These are phyloP conservation scores for Kregervanrija fluxuum DNA, from an alignment of 805 yeast genomes.

Conservation along the genomic window DNA sequence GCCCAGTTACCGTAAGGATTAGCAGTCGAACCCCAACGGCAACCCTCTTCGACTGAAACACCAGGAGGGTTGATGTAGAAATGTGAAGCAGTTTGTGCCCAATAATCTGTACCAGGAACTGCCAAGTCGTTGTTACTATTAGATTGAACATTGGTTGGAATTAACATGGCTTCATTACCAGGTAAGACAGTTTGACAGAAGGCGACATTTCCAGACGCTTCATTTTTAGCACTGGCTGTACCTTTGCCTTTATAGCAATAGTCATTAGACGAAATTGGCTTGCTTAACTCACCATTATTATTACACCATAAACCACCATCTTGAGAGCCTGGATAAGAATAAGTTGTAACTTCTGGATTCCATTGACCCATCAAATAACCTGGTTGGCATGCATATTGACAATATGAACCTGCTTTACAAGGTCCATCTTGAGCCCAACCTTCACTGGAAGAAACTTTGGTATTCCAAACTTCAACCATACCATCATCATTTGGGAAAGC, in stretches of 20 bases:
- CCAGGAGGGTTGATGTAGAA: slow-evolving; percentile 84
- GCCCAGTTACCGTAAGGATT: slow-evolving; percentile 86
- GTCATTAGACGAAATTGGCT: slow-evolving; percentile 47
- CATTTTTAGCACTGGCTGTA: slow-evolving; percentile 51
- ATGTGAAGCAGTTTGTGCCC: slow-evolving; percentile 84
- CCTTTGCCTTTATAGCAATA: slow-evolving; percentile 78
- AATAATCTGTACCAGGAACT: slow-evolving; percentile 79
- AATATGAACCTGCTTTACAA: slow-evolving; percentile 72
- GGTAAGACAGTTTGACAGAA: slow-evolving; percentile 92
- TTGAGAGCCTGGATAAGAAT: slow-evolving; percentile 70
- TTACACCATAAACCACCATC: slow-evolving; percentile 82
- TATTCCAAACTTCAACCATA: slow-evolving; percentile 51
- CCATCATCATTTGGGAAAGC: slow-evolving; percentile 62
- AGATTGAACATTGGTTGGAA: slow-evolving; percentile 65
- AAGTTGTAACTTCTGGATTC: slow-evolving; percentile 70
- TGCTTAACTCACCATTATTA: slow-evolving; percentile 56
- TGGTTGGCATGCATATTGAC: slow-evolving; percentile 89
- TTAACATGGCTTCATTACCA: slow-evolving; percentile 91
- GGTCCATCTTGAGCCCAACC: slow-evolving; percentile 86
- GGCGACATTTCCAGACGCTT: slow-evolving; percentile 55
- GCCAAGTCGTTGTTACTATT: slow-evolving; percentile 52
- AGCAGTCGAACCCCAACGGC: slow-evolving; percentile 72
- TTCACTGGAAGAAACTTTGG: slow-evolving; percentile 48
- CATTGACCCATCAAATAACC: slow-evolving; percentile 86
- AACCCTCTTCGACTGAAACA: slow-evolving; percentile 64